Percentiles rank a stretch among this genome's conserved stretches.
phyloP scores from a whole-genome alignment of 2,329 filamentous ascomycete genomes.

The Meredithiella fracta region DNA sequence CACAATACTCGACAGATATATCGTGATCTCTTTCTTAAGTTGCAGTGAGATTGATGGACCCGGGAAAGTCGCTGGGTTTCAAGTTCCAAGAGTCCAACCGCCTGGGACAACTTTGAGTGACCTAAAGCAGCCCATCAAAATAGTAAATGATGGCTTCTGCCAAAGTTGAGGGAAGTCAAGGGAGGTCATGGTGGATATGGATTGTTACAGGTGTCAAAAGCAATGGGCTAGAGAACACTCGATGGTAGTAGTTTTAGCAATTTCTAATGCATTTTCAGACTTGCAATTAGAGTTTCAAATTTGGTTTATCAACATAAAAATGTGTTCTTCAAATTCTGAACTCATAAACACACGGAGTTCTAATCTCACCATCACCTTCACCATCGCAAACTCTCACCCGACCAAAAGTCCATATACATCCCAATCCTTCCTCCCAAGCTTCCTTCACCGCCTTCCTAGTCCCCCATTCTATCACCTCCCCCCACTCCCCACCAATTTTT shows the following conservation, averaged over 20 bases:
- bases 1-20: slow-evolving; percentile 55
- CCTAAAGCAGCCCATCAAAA: slow-evolving; percentile 49
- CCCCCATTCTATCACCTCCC: neutral
- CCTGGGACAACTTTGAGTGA: slow-evolving; percentile 50
- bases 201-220: neutral
- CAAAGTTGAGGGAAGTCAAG: slow-evolving; percentile 68
- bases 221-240: neutral
- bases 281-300: too few species aligned
- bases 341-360: too few species aligned
- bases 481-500: neutral
- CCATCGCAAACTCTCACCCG: too few species aligned
- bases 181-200: slow-evolving; percentile 1
- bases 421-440: neutral
- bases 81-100: slow-evolving; percentile 42
- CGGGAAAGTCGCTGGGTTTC: slow-evolving; percentile 14
- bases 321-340: too few species aligned
- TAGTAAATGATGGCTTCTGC: slow-evolving; percentile 50
- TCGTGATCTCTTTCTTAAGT: slow-evolving; percentile 35
- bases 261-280: too few species aligned
- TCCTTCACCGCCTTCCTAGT: neutral
- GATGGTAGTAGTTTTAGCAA: neutral
- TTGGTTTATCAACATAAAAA: too few species aligned
- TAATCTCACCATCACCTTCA: too few species aligned
- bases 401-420: too few species aligned
- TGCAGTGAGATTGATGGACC: slow-evolving; percentile 18